Evolutionary conservation across 108 stramenopile species (phyloP).

Genomic region (Nitzschia sp.): DNA sequence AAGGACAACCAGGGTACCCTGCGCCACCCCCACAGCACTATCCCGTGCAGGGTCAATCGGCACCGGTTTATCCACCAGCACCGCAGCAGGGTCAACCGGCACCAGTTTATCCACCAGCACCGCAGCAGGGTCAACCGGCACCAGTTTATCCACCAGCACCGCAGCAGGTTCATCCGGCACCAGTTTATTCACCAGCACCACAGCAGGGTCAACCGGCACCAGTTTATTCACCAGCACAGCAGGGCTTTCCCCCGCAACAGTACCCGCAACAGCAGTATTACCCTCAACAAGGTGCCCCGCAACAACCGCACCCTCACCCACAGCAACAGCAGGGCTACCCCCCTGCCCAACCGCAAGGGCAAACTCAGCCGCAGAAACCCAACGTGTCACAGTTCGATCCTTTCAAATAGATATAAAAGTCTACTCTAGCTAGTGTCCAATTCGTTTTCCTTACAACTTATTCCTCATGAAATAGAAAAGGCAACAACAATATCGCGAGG

Average conservation of each 20-base stretch:
- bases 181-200: too few species aligned
- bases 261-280: conserved; percentile 12
- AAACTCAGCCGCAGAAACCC: conserved; percentile 16
- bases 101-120: too few species aligned
- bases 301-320: conserved; percentile 7
- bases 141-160: too few species aligned
- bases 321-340: conserved; percentile 1
- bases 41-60: conserved; percentile 3
- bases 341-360: too few species aligned
- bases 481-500: too few species aligned
- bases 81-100: too few species aligned
- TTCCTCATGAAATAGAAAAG: too few species aligned
- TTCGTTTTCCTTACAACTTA: neutral
- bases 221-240: neutral
- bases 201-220: too few species aligned
- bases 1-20: neutral
- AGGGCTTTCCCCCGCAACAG: conserved; percentile 10
- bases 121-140: too few species aligned
- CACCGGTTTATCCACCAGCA: neutral
- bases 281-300: conserved; percentile 13
- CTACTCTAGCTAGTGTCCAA: too few species aligned
- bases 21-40: neutral
- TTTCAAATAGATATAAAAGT: conserved; percentile 23
- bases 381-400: conserved; percentile 39
- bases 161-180: neutral